A percentile compares a stretch with the other conserved stretches of the same genome.
phyloP scores from a whole-genome alignment of 2,329 filamentous ascomycete species.

The Xylaria arbuscula region DNA sequence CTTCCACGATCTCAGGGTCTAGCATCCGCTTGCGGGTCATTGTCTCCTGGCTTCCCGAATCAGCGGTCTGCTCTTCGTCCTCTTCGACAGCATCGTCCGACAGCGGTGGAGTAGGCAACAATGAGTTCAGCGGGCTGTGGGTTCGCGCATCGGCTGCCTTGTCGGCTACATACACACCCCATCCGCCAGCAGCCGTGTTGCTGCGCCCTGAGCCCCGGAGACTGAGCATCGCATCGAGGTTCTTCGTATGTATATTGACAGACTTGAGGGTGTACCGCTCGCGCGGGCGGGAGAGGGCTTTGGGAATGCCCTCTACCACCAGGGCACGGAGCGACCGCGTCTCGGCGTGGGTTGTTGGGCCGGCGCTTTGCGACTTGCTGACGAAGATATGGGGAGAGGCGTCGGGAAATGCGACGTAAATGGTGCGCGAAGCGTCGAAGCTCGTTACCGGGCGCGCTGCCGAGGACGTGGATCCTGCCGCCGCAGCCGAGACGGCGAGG shows the following conservation, averaged over 20 bases:
- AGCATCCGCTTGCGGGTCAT: conserved; percentile 26
- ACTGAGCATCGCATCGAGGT: conserved; percentile 75
- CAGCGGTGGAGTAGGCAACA: conserved; percentile 60
- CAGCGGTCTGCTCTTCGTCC: conserved; percentile 35
- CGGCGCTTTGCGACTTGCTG: conserved; percentile 61
- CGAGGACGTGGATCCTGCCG: conserved; percentile 28
- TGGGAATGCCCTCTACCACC: conserved; percentile 82
- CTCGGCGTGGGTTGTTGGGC: conserved; percentile 60
- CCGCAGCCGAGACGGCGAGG: conserved; percentile 55
- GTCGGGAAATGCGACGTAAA: conserved; percentile 86
- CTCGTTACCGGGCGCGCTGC: conserved; percentile 52
- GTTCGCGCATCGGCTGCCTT: conserved; percentile 52
- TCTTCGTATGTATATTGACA: conserved; percentile 77
- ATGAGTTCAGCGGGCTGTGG: conserved; percentile 66
- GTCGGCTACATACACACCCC: conserved; percentile 76
- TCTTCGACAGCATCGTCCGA: conserved; percentile 52
- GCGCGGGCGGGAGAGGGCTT: conserved; percentile 80
- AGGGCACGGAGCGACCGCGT: conserved; percentile 74
- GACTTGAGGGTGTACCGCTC: conserved; percentile 76
- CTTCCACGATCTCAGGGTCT: conserved; percentile 46
- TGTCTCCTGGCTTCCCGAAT: conserved; percentile 40
- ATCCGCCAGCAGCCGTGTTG: conserved; percentile 80
- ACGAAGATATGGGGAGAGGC: conserved; percentile 80
- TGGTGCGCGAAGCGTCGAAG: conserved; percentile 74
- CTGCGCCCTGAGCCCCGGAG: conserved; percentile 75